These are phyloP conservation scores for Opeltia flavorubescens DNA, from an alignment of 495 filamentous ascomycete species.

Conservation along the genomic window DNA sequence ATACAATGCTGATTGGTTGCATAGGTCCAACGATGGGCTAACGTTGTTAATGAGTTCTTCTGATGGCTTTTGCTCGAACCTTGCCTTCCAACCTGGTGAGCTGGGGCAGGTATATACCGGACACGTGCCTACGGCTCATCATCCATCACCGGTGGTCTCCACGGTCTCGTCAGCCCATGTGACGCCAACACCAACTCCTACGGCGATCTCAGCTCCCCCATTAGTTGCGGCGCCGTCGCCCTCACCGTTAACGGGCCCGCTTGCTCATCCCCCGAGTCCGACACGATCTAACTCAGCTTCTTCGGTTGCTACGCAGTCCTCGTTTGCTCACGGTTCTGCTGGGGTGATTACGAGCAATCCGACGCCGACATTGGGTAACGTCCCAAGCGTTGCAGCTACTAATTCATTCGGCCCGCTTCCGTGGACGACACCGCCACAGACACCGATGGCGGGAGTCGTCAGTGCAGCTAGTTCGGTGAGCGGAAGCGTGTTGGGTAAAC, in stretches of 20 bases:
- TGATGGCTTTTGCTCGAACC: constrained; percentile 89
- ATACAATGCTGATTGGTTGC: background rate
- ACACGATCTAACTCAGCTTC: constrained; percentile 74
- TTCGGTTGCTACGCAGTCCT: constrained; percentile 55
- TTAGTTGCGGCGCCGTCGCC: constrained; percentile 31
- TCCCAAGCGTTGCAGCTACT: constrained; percentile 59
- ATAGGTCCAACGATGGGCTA: constrained; percentile 84
- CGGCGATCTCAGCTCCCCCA: constrained; percentile 43
- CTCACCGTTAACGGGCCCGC: constrained; percentile 26
- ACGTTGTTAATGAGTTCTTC: constrained; percentile 93
- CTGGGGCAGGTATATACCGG: constrained; percentile 76
- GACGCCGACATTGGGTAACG: constrained; percentile 55
- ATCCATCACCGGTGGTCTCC: constrained; percentile 24
- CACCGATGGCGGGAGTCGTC: constrained; percentile 38
- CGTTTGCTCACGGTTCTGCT: constrained; percentile 22
- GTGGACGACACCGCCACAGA: constrained; percentile 70
- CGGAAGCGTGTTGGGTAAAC: constrained; percentile 41
- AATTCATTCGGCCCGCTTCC: constrained; percentile 45
- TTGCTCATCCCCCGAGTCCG: constrained; percentile 53
- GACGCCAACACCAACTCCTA: constrained; percentile 53
- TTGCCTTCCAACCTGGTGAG: constrained; percentile 74
- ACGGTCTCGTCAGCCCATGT: constrained; percentile 39
- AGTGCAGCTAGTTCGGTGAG: constrained; percentile 27
- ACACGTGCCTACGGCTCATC: constrained; percentile 38
- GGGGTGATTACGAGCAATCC: constrained; percentile 54